phyloP scores from a whole-genome alignment of 2,329 filamentous ascomycete genomes.

The Ambrosiella cleistominuta region DNA sequence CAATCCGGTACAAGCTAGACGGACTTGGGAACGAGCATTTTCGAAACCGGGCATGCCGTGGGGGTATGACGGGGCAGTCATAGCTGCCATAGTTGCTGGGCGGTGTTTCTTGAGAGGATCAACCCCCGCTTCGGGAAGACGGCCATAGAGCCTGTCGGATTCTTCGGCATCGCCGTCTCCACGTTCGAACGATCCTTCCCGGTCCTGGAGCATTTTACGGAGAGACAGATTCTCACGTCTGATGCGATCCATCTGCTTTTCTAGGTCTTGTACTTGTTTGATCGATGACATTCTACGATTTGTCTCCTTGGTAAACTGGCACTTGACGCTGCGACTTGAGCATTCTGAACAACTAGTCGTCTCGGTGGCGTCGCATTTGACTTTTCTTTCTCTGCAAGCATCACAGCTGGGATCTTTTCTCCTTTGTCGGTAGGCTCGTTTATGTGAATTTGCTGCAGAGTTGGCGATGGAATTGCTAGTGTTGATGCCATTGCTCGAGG shows the following conservation, averaged over 20 bases:
- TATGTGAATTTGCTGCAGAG: slow-evolving; percentile 38
- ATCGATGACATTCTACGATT: slow-evolving; percentile 98
- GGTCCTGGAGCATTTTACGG: slow-evolving; percentile 42
- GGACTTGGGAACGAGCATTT: slow-evolving; percentile 11
- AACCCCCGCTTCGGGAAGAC: slow-evolving; percentile 6
- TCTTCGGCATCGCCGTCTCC: slow-evolving; percentile 32
- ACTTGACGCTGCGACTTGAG: slow-evolving; percentile 89
- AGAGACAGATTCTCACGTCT: slow-evolving; percentile 65
- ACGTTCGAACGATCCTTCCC: slow-evolving; percentile 32
- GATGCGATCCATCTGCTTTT: slow-evolving; percentile 70
- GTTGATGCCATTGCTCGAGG: not conserved
- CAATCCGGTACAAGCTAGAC: slow-evolving; percentile 11
- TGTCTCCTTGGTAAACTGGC: slow-evolving; percentile 97
- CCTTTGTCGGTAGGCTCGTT: slow-evolving; percentile 83
- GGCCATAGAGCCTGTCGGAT: slow-evolving; percentile 24
- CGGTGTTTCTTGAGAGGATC: slow-evolving; percentile 12
- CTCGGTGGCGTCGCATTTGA: slow-evolving; percentile 90
- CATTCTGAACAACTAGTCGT: slow-evolving; percentile 94
- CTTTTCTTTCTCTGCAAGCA: slow-evolving; percentile 74
- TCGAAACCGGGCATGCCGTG: slow-evolving; percentile 10
- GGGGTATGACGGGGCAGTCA: slow-evolving; percentile 10
- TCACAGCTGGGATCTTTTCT: slow-evolving; percentile 96
- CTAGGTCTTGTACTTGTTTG: slow-evolving; percentile 94
- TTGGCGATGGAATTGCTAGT: not conserved
- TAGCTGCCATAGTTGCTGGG: slow-evolving; percentile 11